These are phyloP conservation scores for Cordyceps fumosorosea DNA, from an alignment of 2,329 filamentous ascomycete species.

Conservation along the genomic window DNA sequence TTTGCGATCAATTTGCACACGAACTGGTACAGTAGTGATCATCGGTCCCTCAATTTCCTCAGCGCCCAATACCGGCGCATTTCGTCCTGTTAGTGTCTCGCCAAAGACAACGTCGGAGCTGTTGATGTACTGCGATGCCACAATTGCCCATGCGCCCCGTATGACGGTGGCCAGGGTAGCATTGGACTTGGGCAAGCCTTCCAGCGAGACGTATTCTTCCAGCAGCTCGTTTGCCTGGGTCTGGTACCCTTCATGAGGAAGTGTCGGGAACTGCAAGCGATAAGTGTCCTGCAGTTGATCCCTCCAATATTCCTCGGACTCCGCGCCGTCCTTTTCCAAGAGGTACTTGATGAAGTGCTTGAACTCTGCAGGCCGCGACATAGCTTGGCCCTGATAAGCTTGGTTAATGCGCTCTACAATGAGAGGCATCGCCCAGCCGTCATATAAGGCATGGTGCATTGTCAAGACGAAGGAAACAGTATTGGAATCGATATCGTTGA, in stretches of 20 bases:
- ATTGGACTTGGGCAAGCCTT: slow-evolving; percentile 27
- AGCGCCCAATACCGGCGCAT: slow-evolving; percentile 39
- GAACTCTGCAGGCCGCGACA: slow-evolving; percentile 35
- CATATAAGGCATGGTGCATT: slow-evolving; percentile 51
- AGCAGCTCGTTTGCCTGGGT: slow-evolving; percentile 45
- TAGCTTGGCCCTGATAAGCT: slow-evolving; percentile 30
- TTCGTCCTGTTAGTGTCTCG: slow-evolving; percentile 52
- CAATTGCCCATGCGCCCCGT: slow-evolving; percentile 52
- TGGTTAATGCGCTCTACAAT: slow-evolving; percentile 42
- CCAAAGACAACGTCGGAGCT: slow-evolving; percentile 51
- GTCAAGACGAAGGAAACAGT: slow-evolving; percentile 43
- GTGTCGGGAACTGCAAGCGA: slow-evolving; percentile 40
- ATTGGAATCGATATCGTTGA: slow-evolving; percentile 25
- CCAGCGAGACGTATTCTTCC: slow-evolving; percentile 42
- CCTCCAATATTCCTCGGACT: slow-evolving; percentile 41
- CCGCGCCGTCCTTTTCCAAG: slow-evolving; percentile 28
- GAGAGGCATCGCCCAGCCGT: slow-evolving; percentile 49
- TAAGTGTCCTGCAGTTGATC: slow-evolving; percentile 38
- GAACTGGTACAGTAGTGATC: slow-evolving; percentile 54
- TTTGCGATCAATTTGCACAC: slow-evolving; percentile 38
- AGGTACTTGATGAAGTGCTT: slow-evolving; percentile 46
- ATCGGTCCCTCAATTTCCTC: slow-evolving; percentile 54
- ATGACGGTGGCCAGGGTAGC: slow-evolving; percentile 50
- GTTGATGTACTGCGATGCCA: slow-evolving; percentile 46
- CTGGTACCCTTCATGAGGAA: slow-evolving; percentile 42